A percentile compares a stretch with the other conserved stretches of the same genome.
These are phyloP conservation scores for Aspergillus aculeatus DNA, from an alignment of 2,329 filamentous ascomycete genomes.

Conservation along the genomic window DNA sequence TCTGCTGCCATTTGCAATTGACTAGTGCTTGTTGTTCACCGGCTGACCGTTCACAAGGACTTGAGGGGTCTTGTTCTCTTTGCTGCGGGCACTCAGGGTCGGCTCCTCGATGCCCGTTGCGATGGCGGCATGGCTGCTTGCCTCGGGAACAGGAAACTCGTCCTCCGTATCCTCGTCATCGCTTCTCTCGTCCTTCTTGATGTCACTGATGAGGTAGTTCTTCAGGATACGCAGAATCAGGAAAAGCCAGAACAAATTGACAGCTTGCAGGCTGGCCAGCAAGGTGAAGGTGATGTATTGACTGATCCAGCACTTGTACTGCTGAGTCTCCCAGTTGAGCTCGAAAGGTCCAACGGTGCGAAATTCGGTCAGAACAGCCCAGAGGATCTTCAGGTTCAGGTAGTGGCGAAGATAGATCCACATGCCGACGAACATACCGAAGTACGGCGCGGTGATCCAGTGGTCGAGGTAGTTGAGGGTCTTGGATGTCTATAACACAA, in stretches of 20 bases:
- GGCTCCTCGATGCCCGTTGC: slow-evolving; percentile 28
- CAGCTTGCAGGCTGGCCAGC: slow-evolving; percentile 46
- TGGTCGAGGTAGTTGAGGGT: slow-evolving; percentile 86
- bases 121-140: slow-evolving; percentile 25
- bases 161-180: slow-evolving; percentile 48
- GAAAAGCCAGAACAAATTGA: slow-evolving; percentile 49
- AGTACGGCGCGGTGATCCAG: slow-evolving; percentile 77
- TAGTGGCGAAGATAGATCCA: slow-evolving; percentile 93
- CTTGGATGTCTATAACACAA: slow-evolving; percentile 69
- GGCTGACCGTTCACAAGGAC: slow-evolving; percentile 43
- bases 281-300: slow-evolving; percentile 48
- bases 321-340: slow-evolving; percentile 50
- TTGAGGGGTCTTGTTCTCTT: slow-evolving; percentile 35
- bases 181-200: slow-evolving; percentile 45
- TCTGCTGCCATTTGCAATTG: not conserved
- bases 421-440: slow-evolving; percentile 72
- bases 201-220: slow-evolving; percentile 43
- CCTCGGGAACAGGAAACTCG: slow-evolving; percentile 22
- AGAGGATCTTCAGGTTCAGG: slow-evolving; percentile 49
- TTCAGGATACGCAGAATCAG: slow-evolving; percentile 46
- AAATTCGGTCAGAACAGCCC: slow-evolving; percentile 48
- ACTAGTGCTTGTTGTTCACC: slow-evolving; percentile 17
- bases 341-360: slow-evolving; percentile 48
- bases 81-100: slow-evolving; percentile 23
- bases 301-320: slow-evolving; percentile 51